These are phyloP conservation scores for Barbarea vulgaris DNA, from an alignment of 345 rosid species.

Conservation along the genomic window DNA sequence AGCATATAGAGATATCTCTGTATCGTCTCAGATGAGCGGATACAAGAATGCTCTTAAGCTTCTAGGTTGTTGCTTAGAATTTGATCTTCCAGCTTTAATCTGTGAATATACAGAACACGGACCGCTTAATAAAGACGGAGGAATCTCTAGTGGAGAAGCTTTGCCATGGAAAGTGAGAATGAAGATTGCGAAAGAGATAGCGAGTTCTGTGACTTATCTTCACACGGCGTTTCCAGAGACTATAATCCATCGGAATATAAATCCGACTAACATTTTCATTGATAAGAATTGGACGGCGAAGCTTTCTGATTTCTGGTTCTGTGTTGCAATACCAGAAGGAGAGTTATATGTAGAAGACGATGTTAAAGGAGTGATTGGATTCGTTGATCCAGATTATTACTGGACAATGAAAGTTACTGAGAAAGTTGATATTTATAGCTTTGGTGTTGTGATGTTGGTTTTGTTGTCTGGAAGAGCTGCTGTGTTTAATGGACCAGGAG, in stretches of 20 bases:
- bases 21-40: slow-evolving; percentile 31
- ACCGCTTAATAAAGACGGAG: slow-evolving; percentile 24
- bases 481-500: slow-evolving; percentile 21
- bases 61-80: slow-evolving; percentile 33
- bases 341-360: slow-evolving; percentile 28
- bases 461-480: slow-evolving; percentile 39
- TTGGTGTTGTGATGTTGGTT: slow-evolving; percentile 39
- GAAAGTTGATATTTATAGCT: slow-evolving; percentile 34
- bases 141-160: slow-evolving; percentile 1
- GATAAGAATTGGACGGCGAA: slow-evolving; percentile 30
- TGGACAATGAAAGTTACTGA: slow-evolving; percentile 37
- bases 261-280: slow-evolving; percentile 26
- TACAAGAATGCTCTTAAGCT: slow-evolving; percentile 29
- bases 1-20: slow-evolving; percentile 35
- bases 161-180: slow-evolving; percentile 32
- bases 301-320: slow-evolving; percentile 38
- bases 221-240: slow-evolving; percentile 35
- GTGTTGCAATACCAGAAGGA: slow-evolving; percentile 38
- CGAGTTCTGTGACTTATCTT: slow-evolving; percentile 20
- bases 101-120: slow-evolving; percentile 31
- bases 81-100: slow-evolving; percentile 27
- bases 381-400: slow-evolving; percentile 39
- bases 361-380: slow-evolving; percentile 32
- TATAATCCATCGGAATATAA: slow-evolving; percentile 33
- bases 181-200: slow-evolving; percentile 33